Conservation (phyloP, 2,329 filamentous ascomycete genomes). For the Colletotrichum somersetense region DNA sequence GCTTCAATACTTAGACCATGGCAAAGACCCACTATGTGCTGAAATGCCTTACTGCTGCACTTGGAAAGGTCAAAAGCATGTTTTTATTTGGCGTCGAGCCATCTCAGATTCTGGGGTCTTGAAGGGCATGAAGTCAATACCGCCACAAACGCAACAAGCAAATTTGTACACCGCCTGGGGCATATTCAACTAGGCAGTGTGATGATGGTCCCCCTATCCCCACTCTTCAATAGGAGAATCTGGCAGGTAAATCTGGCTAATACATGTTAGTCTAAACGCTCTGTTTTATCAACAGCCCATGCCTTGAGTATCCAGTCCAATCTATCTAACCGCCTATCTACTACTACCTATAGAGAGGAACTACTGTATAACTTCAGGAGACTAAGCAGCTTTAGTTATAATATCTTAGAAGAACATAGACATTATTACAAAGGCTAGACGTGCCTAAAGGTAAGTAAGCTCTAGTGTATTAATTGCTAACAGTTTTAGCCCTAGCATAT, state of each 20-base stretch:
- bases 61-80: slow-evolving; percentile 49
- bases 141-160: slow-evolving; percentile 31
- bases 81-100: slow-evolving; percentile 47
- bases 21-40: slow-evolving; percentile 51
- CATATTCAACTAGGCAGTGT: slow-evolving; percentile 55
- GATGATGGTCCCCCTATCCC: slow-evolving; percentile 31
- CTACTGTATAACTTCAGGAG: not conserved
- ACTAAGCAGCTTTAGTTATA: not conserved
- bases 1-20: slow-evolving; percentile 49
- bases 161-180: slow-evolving; percentile 47
- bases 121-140: slow-evolving; percentile 26
- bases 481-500: slow-evolving; percentile 48
- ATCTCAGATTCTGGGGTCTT: not conserved
- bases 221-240: not conserved
- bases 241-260: not conserved
- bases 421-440: slow-evolving; percentile 45
- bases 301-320: slow-evolving; percentile 39
- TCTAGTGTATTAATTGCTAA: slow-evolving; percentile 54
- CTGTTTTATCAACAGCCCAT: slow-evolving; percentile 51
- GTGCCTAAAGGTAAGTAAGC: slow-evolving; percentile 50
- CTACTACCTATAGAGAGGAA: slow-evolving; percentile 42
- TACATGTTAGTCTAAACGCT: slow-evolving; percentile 46
- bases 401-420: not conserved
- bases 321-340: slow-evolving; percentile 39
- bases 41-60: slow-evolving; percentile 47